Conservation (phyloP, 1,284 basidiomycete species). For the Ganoderma meredithae region DNA sequence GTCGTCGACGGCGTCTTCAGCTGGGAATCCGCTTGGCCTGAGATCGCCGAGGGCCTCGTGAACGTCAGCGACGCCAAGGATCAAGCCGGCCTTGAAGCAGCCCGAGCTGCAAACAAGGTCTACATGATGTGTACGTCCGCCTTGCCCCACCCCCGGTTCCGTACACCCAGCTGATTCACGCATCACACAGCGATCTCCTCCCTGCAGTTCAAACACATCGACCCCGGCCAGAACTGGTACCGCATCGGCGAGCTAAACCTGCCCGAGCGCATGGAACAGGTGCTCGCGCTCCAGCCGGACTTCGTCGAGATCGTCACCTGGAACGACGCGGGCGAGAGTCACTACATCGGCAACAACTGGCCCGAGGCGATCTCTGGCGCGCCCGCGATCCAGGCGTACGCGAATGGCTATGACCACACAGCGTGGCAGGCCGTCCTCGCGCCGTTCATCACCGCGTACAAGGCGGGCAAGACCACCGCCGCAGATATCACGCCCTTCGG, state of each 20-base stretch:
- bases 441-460: conserved; percentile 29
- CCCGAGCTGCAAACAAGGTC: conserved; percentile 22
- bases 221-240: conserved; percentile 29
- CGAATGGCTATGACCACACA: conserved; percentile 44
- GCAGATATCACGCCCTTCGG: conserved; percentile 21
- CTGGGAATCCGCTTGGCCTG: conserved; percentile 29
- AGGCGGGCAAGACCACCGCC: conserved; percentile 19
- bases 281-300: conserved; percentile 44
- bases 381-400: conserved; percentile 56
- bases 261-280: conserved; percentile 23
- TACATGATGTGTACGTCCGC: conserved; percentile 28
- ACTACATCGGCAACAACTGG: conserved; percentile 48
- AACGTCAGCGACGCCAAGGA: conserved; percentile 29
- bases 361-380: conserved; percentile 63
- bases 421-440: conserved; percentile 29
- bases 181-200: conserved; percentile 22
- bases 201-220: conserved; percentile 31
- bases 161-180: too few species aligned
- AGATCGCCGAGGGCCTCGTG: conserved; percentile 21
- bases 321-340: conserved; percentile 48
- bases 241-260: conserved; percentile 27
- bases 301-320: conserved; percentile 51
- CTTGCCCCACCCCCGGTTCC: too few species aligned
- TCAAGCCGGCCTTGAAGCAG: conserved; percentile 19
- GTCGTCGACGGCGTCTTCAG: conserved; percentile 28